These are phyloP conservation scores for Dendrobium chrysotoxum DNA, from an alignment of 106 monocot genomes.

Conservation along the genomic window DNA sequence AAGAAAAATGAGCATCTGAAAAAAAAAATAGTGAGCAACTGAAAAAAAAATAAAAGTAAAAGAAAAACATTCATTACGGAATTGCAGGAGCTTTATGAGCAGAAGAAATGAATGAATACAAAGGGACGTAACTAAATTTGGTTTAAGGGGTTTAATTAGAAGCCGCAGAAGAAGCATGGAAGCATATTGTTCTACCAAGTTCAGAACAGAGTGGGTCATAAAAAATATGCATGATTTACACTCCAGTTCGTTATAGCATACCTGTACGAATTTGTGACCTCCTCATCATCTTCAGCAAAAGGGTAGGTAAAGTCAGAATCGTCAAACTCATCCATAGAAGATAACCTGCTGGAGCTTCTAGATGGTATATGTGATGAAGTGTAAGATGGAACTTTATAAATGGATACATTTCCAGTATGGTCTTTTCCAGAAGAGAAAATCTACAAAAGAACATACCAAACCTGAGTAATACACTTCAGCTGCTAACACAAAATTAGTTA, in stretches of 20 bases:
- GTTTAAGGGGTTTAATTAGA: not conserved
- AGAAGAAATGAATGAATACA: not conserved
- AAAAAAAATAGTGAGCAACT: not conserved
- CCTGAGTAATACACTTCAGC: not conserved
- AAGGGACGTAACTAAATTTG: not conserved
- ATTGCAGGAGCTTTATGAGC: not conserved
- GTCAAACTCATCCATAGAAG: constrained; percentile 49
- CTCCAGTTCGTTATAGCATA: constrained; percentile 1
- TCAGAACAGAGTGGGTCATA: not conserved
- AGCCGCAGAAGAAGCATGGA: not conserved
- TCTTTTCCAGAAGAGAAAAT: constrained; percentile 36
- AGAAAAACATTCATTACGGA: not conserved
- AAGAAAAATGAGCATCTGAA: not conserved
- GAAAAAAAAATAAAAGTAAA: not conserved
- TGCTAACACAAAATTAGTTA: not conserved
- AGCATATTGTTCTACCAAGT: not conserved
- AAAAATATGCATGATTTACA: not conserved
- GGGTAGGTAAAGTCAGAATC: constrained; percentile 43
- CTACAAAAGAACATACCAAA: constrained; percentile 12
- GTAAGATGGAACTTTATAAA: constrained; percentile 19
- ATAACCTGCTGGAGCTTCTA: constrained; percentile 33
- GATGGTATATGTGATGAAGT: constrained; percentile 19
- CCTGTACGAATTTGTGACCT: constrained; percentile 18
- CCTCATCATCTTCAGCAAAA: constrained; percentile 55
- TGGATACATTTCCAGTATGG: constrained; percentile 22